Evolutionary conservation across 495 filamentous ascomycete genomes (phyloP).

Genomic region (Penicillium crystallinum): DNA sequence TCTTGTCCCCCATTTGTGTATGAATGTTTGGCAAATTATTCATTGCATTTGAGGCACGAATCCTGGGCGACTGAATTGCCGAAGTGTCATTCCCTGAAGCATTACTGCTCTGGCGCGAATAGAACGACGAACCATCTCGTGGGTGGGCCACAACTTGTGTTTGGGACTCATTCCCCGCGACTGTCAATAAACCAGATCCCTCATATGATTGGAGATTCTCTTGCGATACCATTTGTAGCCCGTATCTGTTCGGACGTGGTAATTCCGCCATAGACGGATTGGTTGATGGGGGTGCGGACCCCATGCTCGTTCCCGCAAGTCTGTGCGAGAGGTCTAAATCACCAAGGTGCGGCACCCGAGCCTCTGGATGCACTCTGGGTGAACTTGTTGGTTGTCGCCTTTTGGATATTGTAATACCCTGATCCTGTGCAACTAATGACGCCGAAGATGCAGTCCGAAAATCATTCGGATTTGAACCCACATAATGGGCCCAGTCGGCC

Average conservation of each 20-base stretch:
- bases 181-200: conserved; percentile 4
- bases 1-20: neutral
- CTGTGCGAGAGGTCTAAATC: conserved; percentile 32
- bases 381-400: conserved; percentile 17
- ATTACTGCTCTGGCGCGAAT: conserved; percentile 24
- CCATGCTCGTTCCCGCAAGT: conserved; percentile 23
- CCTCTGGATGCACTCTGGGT: conserved; percentile 11
- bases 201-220: conserved; percentile 4
- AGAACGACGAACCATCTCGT: conserved; percentile 23
- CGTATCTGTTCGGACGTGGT: conserved; percentile 12
- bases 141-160: conserved; percentile 3
- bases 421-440: conserved; percentile 13
- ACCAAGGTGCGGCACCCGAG: conserved; percentile 25
- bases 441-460: conserved; percentile 16
- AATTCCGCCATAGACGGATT: conserved; percentile 21
- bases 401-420: conserved; percentile 25
- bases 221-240: conserved; percentile 13
- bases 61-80: neutral
- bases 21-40: neutral
- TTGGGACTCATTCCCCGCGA: conserved; percentile 5
- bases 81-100: conserved; percentile 10
- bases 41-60: neutral
- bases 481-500: conserved; percentile 12
- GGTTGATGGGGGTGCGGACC: conserved; percentile 20
- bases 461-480: conserved; percentile 4